Evolutionary conservation across 345 rosid genomes (phyloP), one percentile per base, ranked within the genome.

Genomic region (Populus deltoides): DNA sequence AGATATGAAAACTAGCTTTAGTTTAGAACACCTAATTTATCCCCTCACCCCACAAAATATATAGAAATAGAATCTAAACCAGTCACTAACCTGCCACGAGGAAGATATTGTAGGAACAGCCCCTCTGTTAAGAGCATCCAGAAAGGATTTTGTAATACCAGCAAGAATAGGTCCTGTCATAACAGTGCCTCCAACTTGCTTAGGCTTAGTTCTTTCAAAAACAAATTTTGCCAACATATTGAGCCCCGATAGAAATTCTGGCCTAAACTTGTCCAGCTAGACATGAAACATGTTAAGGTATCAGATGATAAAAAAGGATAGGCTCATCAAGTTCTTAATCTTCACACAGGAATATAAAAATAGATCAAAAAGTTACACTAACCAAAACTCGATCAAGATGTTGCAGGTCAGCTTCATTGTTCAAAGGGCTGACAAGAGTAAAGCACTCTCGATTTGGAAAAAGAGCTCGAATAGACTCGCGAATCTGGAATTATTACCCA

Each of bases 101-200:
- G 99, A 93, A 49, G 95, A 87, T 88, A 93, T 96, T 47, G 98
- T 92, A 62, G 99, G 99, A 74, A 94, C 97, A 7, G 98, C 99
- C 77, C 99, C 99, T 76, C 92, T 92, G 78, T 96, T 96, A 55
- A 94, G 86, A 39, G 98, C 98, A 86, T 90, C 95, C 78, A 96
- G 87, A 79, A 92, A 96, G 70, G 99, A 91, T 86, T 92, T 87
- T 7, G 88, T 96, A 43, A 96, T 84, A 75, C 97, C 99, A 66
- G 90, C 91, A 82, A 94, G 97, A 79, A 96, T 79, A 16, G 98
- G 98, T 36, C 99, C 98, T 0, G 97, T 93, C 97, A 96, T 83
- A 71, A 90, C 76, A n/a, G 97, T 93, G 80, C 97, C 92, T 77
- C 97, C 98, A 2, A 93, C 80, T 82, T 96, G 98, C 89, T 96